These are phyloP conservation scores for Trametes coccinea DNA, from an alignment of 768 basidiomycete genomes.

Conservation along the genomic window DNA sequence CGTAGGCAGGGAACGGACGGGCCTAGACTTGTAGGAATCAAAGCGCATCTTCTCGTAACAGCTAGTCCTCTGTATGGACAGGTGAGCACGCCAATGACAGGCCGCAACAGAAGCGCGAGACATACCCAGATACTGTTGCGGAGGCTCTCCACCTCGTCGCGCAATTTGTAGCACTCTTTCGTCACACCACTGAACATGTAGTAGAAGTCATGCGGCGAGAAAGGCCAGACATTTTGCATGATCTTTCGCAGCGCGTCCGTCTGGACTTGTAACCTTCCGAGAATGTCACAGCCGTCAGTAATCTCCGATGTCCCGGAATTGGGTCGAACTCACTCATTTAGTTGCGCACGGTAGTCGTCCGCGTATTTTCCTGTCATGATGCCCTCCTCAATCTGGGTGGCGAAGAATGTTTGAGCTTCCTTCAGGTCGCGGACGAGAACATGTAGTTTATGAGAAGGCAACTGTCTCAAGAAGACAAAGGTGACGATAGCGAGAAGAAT, in stretches of 20 bases:
- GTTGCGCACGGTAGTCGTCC: neutral
- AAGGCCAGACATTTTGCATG: constrained; percentile 1
- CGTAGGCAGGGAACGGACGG: neutral
- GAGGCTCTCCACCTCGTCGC: constrained; percentile 4
- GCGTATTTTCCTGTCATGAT: neutral
- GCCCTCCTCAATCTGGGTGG: neutral
- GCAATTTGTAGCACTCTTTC: neutral
- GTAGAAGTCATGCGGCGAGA: neutral
- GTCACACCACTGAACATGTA: constrained; percentile 3
- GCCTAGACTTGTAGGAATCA: neutral
- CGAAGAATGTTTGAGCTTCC: constrained; percentile 3
- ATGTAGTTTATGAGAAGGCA: constrained; percentile 8
- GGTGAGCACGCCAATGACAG: neutral
- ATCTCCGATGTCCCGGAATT: neutral
- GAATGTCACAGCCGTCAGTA: neutral
- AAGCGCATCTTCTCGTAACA: neutral
- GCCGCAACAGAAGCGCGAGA: neutral
- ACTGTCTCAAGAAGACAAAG: constrained; percentile 4
- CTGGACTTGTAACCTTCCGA: neutral
- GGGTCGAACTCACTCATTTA: neutral
- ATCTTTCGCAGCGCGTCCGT: neutral
- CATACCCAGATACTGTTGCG: constrained; percentile 5
- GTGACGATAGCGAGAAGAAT: neutral
- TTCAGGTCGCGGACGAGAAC: neutral
- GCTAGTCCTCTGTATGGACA: neutral